Percentiles rank a stretch among this genome's conserved stretches.
These are phyloP conservation scores for Wickerhamiella vanderwaltii DNA, from an alignment of 805 yeast genomes.

Conservation along the genomic window DNA sequence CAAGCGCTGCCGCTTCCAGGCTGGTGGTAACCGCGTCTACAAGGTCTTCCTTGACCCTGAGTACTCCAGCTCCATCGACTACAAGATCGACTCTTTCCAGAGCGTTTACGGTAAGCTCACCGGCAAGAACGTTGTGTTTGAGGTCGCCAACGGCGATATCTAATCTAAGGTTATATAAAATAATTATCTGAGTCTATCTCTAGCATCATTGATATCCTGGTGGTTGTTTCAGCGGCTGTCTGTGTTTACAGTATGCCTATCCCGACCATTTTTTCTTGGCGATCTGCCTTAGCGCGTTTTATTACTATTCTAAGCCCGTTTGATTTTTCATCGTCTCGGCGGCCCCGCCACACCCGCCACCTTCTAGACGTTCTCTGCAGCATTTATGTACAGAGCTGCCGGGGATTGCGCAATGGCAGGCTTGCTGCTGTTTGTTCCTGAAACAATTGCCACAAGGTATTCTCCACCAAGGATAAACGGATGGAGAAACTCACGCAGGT, in stretches of 20 bases:
- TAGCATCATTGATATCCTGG: neutral
- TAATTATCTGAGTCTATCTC: neutral
- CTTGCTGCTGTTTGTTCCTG: no score
- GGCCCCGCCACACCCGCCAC: no score
- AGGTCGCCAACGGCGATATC: constrained; percentile 38
- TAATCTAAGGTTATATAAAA: constrained; percentile 11
- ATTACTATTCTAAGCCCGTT: no score
- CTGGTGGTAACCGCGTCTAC: constrained; percentile 97
- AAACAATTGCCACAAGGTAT: no score
- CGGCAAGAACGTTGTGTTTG: constrained; percentile 98
- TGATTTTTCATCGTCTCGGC: no score
- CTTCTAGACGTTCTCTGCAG: no score
- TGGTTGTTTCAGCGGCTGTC: neutral
- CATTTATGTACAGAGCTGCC: no score
- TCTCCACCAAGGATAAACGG: no score
- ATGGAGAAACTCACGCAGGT: no score
- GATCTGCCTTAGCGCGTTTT: no score
- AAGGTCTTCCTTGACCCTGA: constrained; percentile 95
- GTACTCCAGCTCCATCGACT: constrained; percentile 92
- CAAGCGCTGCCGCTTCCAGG: constrained; percentile 97
- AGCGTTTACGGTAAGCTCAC: constrained; percentile 96
- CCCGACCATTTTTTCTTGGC: no score
- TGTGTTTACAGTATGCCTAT: neutral
- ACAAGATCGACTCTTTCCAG: constrained; percentile 99
- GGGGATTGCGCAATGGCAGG: no score